phyloP scores from a whole-genome alignment of 2,329 filamentous ascomycete species.

The Lecanosticta acicola region DNA sequence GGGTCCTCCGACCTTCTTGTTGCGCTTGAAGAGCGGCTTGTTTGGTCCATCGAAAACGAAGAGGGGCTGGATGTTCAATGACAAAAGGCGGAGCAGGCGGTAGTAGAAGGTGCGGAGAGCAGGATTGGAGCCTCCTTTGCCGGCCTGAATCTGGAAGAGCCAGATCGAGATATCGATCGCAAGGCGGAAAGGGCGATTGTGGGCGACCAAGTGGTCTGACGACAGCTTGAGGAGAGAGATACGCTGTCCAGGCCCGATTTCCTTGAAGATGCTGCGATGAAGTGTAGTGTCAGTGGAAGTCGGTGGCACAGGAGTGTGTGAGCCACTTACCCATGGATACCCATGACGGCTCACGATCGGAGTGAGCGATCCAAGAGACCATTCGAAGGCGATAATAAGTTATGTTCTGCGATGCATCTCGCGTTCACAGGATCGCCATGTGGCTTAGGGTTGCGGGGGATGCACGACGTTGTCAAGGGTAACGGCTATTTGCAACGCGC shows the following conservation, averaged over 20 bases:
- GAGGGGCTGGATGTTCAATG: slow-evolving; percentile 73
- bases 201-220: slow-evolving; percentile 65
- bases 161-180: slow-evolving; percentile 96
- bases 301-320: not conserved
- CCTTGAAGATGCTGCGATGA: slow-evolving; percentile 71
- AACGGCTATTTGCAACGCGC: not conserved
- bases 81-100: slow-evolving; percentile 70
- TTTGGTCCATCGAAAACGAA: slow-evolving; percentile 88
- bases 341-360: slow-evolving; percentile 14
- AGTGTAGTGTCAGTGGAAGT: slow-evolving; percentile 13
- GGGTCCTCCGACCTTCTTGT: slow-evolving; percentile 60
- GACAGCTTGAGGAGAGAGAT: slow-evolving; percentile 79
- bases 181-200: slow-evolving; percentile 69
- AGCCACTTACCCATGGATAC: slow-evolving; percentile 24
- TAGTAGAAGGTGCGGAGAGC: slow-evolving; percentile 90
- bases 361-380: not conserved
- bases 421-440: too few species aligned
- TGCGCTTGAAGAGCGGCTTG: slow-evolving; percentile 82
- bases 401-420: too few species aligned
- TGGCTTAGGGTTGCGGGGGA: too few species aligned
- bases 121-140: slow-evolving; percentile 79
- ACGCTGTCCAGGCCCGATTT: slow-evolving; percentile 75
- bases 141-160: slow-evolving; percentile 89
- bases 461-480: too few species aligned
- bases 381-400: too few species aligned